Evolutionary conservation across 306 rosid species (phyloP).

Genomic region (Rosa rugosa): DNA sequence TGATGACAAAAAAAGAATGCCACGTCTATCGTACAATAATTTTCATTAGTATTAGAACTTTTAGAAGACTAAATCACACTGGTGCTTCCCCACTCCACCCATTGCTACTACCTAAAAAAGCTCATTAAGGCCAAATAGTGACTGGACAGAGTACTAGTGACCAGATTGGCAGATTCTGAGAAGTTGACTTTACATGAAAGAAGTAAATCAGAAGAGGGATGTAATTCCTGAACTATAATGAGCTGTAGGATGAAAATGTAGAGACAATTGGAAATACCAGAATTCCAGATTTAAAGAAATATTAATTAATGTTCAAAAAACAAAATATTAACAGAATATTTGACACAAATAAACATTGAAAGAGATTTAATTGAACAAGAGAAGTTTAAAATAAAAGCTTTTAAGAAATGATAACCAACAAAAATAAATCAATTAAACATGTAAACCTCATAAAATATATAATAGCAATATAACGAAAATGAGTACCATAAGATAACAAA

Average conservation of each 20-base stretch:
- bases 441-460: not conserved
- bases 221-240: not conserved
- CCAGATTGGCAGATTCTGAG: not conserved
- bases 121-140: not conserved
- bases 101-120: not conserved
- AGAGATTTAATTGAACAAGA: not conserved
- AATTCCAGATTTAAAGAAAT: not conserved
- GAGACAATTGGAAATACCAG: not conserved
- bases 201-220: not conserved
- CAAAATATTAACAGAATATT: too few relatives aligned
- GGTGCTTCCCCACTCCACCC: not conserved
- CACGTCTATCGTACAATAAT: not conserved
- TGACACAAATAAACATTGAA: not conserved
- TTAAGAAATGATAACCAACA: not conserved
- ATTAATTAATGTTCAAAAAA: not conserved
- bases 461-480: too few relatives aligned
- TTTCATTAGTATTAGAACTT: not conserved
- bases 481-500: not conserved
- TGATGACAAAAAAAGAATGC: not conserved
- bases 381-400: not conserved
- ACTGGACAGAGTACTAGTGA: not conserved
- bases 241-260: not conserved
- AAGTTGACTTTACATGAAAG: not conserved
- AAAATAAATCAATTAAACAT: not conserved
- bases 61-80: not conserved